These are phyloP conservation scores for Colletotrichum musicola DNA, from an alignment of 2,329 filamentous ascomycete species.

Conservation along the genomic window DNA sequence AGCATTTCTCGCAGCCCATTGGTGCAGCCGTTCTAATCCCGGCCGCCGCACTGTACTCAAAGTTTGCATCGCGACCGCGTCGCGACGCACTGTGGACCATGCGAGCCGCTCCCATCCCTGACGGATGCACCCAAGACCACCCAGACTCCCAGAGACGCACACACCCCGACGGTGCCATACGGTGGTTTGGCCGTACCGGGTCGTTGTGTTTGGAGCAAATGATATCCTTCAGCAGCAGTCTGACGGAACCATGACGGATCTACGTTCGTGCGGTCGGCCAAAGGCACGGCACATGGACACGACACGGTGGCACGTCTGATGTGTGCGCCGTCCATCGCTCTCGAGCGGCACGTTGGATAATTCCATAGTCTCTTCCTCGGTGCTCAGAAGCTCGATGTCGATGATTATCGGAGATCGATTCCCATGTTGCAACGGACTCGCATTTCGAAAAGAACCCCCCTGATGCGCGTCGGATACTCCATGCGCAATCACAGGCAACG, in stretches of 20 bases:
- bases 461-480: neutral
- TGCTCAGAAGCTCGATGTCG: conserved; percentile 5
- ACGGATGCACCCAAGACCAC: conserved; percentile 6
- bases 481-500: neutral
- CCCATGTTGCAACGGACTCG: neutral
- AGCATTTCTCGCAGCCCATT: conserved; percentile 8
- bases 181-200: conserved; percentile 5
- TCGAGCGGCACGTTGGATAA: neutral
- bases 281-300: too few species aligned
- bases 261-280: neutral
- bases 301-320: conserved; percentile 11
- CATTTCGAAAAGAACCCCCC: too few species aligned
- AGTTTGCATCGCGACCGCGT: conserved; percentile 24
- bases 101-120: conserved; percentile 3
- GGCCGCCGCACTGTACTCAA: conserved; percentile 25
- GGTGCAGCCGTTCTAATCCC: neutral
- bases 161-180: conserved; percentile 11
- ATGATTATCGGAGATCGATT: neutral
- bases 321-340: neutral
- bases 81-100: conserved; percentile 15
- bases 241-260: conserved; percentile 33
- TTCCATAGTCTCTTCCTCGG: neutral
- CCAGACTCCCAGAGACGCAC: neutral
- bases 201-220: conserved; percentile 8
- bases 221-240: conserved; percentile 5